Conservation (phyloP, 2,329 filamentous ascomycete genomes). For the Penicillium psychrosexuale region DNA sequence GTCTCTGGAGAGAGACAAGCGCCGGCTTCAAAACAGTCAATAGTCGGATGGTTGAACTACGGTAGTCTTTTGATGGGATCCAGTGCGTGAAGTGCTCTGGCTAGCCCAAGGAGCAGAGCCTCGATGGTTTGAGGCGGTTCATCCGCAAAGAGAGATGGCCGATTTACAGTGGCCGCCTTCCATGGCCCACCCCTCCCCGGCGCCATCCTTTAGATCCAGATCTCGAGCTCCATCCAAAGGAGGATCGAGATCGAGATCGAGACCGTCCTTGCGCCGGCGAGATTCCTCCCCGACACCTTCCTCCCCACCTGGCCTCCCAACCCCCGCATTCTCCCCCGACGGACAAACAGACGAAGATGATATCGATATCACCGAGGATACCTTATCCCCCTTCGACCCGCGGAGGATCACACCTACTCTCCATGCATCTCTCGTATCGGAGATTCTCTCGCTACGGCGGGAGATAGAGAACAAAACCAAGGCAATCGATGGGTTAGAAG, state of each 20-base stretch:
- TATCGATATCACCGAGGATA: conserved; percentile 54
- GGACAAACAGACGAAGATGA: conserved; percentile 37
- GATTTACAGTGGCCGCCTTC: conserved; percentile 53
- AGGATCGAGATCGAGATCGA: conserved; percentile 48
- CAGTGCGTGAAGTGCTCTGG: conserved; percentile 23
- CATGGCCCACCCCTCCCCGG: conserved; percentile 61
- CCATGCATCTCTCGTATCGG: conserved; percentile 89
- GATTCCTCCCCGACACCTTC: conserved; percentile 64
- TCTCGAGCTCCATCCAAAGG: conserved; percentile 18
- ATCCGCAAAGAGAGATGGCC: conserved; percentile 26
- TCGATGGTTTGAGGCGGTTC: conserved; percentile 15
- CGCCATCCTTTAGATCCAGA: conserved; percentile 49
- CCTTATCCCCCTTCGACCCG: conserved; percentile 75
- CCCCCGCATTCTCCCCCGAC: conserved; percentile 41
- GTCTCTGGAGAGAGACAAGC: background rate
- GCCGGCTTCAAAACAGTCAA: background rate
- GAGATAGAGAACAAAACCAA: conserved; percentile 88
- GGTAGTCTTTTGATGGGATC: conserved; percentile 19
- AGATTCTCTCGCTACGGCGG: conserved; percentile 80
- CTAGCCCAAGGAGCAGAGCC: conserved; percentile 17
- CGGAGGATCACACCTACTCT: conserved; percentile 91
- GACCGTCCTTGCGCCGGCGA: conserved; percentile 61
- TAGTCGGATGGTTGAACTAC: conserved; percentile 21
- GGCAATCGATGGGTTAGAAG: conserved; percentile 81
- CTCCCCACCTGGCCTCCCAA: conserved; percentile 57